phyloP scores from a whole-genome alignment of 1,284 basidiomycete species.

The Papiliotrema terrestris region DNA sequence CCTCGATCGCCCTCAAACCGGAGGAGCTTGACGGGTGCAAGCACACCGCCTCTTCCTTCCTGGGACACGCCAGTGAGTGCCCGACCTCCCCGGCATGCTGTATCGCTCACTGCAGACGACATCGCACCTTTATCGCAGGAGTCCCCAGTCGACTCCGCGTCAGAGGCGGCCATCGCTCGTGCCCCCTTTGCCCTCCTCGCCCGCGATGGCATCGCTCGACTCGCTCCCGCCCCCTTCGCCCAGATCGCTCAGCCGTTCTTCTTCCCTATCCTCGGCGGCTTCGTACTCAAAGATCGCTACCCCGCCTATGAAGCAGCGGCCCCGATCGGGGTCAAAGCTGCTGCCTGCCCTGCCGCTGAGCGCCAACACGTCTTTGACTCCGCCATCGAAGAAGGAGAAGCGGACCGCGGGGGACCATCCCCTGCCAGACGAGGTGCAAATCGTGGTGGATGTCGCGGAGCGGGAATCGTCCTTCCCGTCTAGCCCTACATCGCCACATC shows the following conservation, averaged over 20 bases:
- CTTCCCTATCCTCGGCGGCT: constrained; percentile 9
- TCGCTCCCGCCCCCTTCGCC: constrained; percentile 1
- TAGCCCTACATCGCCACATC: neutral
- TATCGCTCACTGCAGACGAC: neutral
- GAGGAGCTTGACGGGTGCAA: neutral
- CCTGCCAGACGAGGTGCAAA: neutral
- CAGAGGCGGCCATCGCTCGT: constrained; percentile 8
- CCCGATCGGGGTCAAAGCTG: constrained; percentile 10
- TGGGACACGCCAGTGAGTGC: constrained; percentile 14
- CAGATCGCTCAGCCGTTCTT: constrained; percentile 2
- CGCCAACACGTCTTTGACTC: constrained; percentile 3
- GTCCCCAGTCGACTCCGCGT: constrained; percentile 1
- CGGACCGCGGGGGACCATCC: constrained; percentile 5
- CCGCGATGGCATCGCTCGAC: constrained; percentile 2
- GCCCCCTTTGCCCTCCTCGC: constrained; percentile 15
- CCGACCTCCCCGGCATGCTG: neutral
- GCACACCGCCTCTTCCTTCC: constrained; percentile 11
- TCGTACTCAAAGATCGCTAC: constrained; percentile 7
- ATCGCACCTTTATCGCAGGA: constrained; percentile 3
- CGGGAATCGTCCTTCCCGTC: neutral
- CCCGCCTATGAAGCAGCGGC: constrained; percentile 3
- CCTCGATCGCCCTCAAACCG: neutral
- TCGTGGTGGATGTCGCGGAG: neutral
- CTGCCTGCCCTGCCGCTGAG: constrained; percentile 21
- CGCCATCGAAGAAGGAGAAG: neutral